Evolutionary conservation across 352 stramenopile species (phyloP).

Genomic region (Phytophthora agathidicida): DNA sequence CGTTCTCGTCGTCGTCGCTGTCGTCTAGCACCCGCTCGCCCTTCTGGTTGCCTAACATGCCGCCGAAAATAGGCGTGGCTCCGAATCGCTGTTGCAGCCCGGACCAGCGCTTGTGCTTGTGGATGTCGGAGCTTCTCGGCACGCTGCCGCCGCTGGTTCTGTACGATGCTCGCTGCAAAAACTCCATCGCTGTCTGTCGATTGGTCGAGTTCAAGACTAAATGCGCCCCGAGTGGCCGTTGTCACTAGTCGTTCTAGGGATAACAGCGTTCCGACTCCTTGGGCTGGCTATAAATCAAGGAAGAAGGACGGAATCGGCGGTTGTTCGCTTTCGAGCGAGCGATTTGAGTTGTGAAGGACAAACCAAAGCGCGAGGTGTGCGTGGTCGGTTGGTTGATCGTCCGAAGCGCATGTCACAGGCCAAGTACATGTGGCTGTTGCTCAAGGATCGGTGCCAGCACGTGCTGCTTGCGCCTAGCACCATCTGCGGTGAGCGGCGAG

Average conservation of each 20-base stretch:
- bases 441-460: slow-evolving; percentile 25
- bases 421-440: slow-evolving; percentile 6
- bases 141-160: background rate
- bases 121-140: slow-evolving; percentile 14
- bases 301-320: background rate
- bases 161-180: slow-evolving; percentile 22
- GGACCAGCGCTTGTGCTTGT: slow-evolving; percentile 32
- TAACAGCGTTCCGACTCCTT: slow-evolving; percentile 18
- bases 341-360: slow-evolving; percentile 23
- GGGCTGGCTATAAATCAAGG: slow-evolving; percentile 22
- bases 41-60: slow-evolving; percentile 24
- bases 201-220: background rate
- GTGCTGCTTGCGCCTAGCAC: background rate
- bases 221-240: slow-evolving; percentile 2
- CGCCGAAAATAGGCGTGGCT: slow-evolving; percentile 23
- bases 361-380: background rate
- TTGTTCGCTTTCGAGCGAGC: slow-evolving; percentile 1
- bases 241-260: slow-evolving; percentile 22
- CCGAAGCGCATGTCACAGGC: slow-evolving; percentile 4
- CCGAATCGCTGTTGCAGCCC: slow-evolving; percentile 29
- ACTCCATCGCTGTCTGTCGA: slow-evolving; percentile 22
- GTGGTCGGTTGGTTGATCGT: slow-evolving; percentile 15
- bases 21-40: slow-evolving; percentile 12
- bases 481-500: slow-evolving; percentile 2
- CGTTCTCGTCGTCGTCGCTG: slow-evolving; percentile 23